A percentile compares a stretch with the other conserved stretches of the same genome.
Evolutionary conservation across 208 protist genomes (phyloP).

Genomic region (Sergeia podlipaevii): DNA sequence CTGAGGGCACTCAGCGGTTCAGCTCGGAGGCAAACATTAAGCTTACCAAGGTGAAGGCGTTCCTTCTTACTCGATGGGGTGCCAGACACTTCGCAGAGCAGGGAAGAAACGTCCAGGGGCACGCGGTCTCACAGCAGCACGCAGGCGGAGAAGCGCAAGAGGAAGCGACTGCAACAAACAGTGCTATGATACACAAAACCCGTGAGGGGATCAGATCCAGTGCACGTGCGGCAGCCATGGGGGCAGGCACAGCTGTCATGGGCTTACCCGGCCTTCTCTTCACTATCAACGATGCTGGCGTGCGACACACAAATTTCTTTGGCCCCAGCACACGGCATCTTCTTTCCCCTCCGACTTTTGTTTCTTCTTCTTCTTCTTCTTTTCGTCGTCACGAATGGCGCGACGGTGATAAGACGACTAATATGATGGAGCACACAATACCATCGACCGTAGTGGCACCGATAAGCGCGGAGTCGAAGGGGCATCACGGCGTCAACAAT

Average conservation of each 20-base stretch:
- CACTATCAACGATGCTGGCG: constrained; percentile 80
- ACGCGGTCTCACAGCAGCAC: constrained; percentile 22
- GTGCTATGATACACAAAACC: not conserved
- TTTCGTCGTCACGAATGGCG: not conserved
- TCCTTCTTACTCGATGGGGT: constrained; percentile 73
- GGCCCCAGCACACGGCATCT: constrained; percentile 35
- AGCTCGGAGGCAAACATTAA: constrained; percentile 73
- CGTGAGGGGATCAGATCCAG: not conserved
- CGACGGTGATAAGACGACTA: not conserved
- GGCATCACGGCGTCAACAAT: too few relatives aligned
- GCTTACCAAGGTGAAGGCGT: constrained; percentile 58
- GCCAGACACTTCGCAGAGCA: constrained; percentile 13
- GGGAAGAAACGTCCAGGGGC: constrained; percentile 28
- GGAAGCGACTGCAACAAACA: not conserved
- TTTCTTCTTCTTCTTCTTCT: too few relatives aligned
- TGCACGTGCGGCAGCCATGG: constrained; percentile 2
- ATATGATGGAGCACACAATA: not conserved
- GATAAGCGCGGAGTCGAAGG: not conserved
- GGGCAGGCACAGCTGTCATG: constrained; percentile 55
- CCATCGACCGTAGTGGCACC: not conserved
- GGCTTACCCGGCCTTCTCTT: constrained; percentile 82
- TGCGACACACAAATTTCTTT: constrained; percentile 59
- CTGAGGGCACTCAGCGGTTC: constrained; percentile 80
- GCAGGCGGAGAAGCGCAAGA: constrained; percentile 11
- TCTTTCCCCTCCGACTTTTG: not conserved